Base-by-base conservation (phyloP, 129 eudicot genomes). In the Arctium minus region DNA sequence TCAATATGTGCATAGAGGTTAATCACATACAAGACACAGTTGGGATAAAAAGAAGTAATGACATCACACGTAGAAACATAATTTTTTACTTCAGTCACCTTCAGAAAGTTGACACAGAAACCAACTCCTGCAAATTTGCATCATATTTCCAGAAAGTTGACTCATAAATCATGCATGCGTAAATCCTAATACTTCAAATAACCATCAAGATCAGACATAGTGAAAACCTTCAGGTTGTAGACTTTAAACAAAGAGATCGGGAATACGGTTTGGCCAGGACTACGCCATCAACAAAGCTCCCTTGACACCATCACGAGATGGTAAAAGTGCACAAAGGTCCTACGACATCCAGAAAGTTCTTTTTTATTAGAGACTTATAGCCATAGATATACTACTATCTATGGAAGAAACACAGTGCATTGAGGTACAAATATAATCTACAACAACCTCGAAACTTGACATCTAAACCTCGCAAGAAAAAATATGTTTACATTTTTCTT, bases 231-330 rank as follows among this genome's bases (percentile, higher is more conserved):
- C 27, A 22, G 27, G 27, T 22, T 0, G 27, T 22, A 22, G 27
- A 22, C 27, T 22, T 22, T 22, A 22, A 22, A 22, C 27, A 22
- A 22, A 22, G 27, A 22, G 27, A 22, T 22, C 50, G 31, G 36
- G 91, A 70, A 84, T 88, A 96, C 5, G 94, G 98, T 76, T 84
- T 85, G 9, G 97, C 98, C 98, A 96, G 3, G 84, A 68, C 71
- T 87, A 88, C 11, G 98, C 96, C 83, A 74, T 68, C 56, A 90
- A 90, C 17, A 93, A 85, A 76, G 94, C 91, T 87, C 81, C 88
- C 86, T 87, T 88, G 68, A 96, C 90, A 60, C 70, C 89, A 82
- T 79, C 88, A 74, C 91, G 86, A 46, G 96, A 90, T 67, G 99
- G 98, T 82, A 90, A 85, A 86, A 91, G 81, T 32, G 85, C 85